Conservation (phyloP, 345 rosid genomes). For the Laguncularia racemosa region DNA sequence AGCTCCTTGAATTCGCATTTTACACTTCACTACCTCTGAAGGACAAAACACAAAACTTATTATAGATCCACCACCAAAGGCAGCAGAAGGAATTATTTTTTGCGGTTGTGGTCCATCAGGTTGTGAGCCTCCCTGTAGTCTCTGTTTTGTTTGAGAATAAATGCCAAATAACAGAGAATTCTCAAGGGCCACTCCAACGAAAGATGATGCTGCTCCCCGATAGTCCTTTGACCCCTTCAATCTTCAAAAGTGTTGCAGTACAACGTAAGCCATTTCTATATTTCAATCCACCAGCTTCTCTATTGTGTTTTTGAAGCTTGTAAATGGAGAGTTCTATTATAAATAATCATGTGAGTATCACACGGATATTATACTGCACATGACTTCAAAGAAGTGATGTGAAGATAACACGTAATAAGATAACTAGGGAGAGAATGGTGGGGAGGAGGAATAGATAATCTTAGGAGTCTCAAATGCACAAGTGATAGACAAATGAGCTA, state of each 20-base stretch:
- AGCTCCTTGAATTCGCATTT: conserved; percentile 96
- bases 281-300: conserved; percentile 64
- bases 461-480: too few relatives aligned
- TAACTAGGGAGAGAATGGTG: too few relatives aligned
- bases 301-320: conserved; percentile 89
- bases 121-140: conserved; percentile 53
- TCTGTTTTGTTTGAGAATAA: conserved; percentile 86
- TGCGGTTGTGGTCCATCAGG: conserved; percentile 45
- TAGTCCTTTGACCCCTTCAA: conserved; percentile 92
- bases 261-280: conserved; percentile 84
- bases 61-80: conserved; percentile 80
- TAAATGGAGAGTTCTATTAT: too few relatives aligned
- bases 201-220: conserved; percentile 82
- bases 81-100: conserved; percentile 85
- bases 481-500: too few relatives aligned
- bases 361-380: too few relatives aligned
- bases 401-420: too few relatives aligned
- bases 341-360: too few relatives aligned
- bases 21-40: conserved; percentile 89
- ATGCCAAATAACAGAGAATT: conserved; percentile 88
- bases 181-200: conserved; percentile 84
- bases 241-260: conserved; percentile 58
- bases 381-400: too few relatives aligned
- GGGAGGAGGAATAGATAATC: too few relatives aligned
- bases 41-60: conserved; percentile 87